Percentiles rank a stretch among this genome's conserved stretches.
These are phyloP conservation scores for Acer saccharum DNA, from an alignment of 345 rosid genomes.

Conservation along the genomic window DNA sequence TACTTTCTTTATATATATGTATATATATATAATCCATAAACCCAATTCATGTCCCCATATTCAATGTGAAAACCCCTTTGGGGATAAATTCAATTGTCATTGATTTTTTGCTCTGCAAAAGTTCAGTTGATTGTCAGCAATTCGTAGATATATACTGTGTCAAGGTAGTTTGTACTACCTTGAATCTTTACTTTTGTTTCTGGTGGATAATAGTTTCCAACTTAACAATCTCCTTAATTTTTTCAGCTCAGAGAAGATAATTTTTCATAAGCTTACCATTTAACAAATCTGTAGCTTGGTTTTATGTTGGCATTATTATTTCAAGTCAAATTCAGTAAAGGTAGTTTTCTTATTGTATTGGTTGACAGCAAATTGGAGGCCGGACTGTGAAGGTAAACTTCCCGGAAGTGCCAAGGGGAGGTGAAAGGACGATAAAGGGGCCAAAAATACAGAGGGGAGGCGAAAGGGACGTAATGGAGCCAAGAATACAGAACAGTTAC, in stretches of 20 bases:
- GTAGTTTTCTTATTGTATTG: conserved; percentile 7
- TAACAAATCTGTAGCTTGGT: neutral
- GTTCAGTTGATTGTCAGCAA: neutral
- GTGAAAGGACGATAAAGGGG: conserved; percentile 77
- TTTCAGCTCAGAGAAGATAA: neutral
- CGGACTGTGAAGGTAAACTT: conserved; percentile 83
- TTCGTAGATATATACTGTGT: neutral
- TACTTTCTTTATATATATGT: neutral
- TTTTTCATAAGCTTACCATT: neutral
- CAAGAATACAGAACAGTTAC: conserved; percentile 52
- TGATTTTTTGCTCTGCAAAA: neutral
- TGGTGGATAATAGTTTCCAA: neutral
- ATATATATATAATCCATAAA: neutral
- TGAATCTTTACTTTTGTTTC: no score
- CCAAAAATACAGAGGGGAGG: conserved; percentile 73
- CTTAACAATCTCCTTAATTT: neutral
- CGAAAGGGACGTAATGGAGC: conserved; percentile 77
- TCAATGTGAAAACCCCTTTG: neutral
- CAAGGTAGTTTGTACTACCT: neutral
- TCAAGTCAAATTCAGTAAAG: neutral
- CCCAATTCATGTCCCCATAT: neutral
- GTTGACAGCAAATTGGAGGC: conserved; percentile 80
- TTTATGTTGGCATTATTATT: no score
- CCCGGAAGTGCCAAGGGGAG: conserved; percentile 96
- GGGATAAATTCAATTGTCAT: neutral